Evolutionary conservation across 2,329 filamentous ascomycete species (phyloP).

Genomic region (Curvularia hawaiiensis): DNA sequence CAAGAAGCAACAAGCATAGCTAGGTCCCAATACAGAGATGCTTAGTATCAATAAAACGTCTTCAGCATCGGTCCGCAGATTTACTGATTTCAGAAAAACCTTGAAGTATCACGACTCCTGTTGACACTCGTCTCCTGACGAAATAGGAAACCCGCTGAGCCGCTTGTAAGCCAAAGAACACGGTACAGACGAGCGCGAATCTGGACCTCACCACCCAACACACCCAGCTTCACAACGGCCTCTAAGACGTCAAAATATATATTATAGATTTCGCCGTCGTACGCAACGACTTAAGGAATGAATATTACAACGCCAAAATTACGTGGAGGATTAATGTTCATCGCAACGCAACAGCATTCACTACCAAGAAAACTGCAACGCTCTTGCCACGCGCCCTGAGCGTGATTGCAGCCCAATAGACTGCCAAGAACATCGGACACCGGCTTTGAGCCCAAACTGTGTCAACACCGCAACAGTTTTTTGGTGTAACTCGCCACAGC

Average conservation of each 20-base stretch:
- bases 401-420: not conserved
- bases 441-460: not conserved
- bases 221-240: not conserved
- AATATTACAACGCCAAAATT: not conserved
- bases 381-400: not conserved
- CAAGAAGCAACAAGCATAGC: not conserved
- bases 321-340: not conserved
- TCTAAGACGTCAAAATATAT: not conserved
- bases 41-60: not conserved
- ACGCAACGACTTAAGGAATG: too few relatives aligned
- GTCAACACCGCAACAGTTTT: not conserved
- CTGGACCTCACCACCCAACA: not conserved
- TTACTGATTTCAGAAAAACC: not conserved
- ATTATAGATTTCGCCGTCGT: not conserved
- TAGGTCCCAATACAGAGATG: not conserved
- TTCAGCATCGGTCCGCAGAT: not conserved
- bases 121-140: not conserved
- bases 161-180: not conserved
- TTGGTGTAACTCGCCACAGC: not conserved
- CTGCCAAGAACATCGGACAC: not conserved
- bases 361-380: not conserved
- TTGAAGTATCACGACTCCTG: not conserved
- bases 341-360: not conserved
- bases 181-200: not conserved
- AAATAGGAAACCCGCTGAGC: not conserved